Conservation (phyloP, 495 filamentous ascomycete genomes). For the Neurospora tetrasperma region DNA sequence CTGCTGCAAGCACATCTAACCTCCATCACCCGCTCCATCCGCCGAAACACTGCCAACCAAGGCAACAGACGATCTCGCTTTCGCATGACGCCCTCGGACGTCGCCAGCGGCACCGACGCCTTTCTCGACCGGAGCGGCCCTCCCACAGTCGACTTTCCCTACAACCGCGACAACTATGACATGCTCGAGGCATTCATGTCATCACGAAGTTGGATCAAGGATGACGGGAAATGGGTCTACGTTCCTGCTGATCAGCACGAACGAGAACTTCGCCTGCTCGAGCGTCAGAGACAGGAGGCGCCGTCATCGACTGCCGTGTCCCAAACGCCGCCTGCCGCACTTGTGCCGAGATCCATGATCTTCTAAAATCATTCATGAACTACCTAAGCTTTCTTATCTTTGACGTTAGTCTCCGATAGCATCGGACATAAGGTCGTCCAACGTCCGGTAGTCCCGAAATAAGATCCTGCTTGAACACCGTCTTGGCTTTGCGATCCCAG, state of each 20-base stretch:
- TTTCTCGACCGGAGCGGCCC: slow-evolving; percentile 40
- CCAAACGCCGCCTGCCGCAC: neutral
- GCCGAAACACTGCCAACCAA: slow-evolving; percentile 36
- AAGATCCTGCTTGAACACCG: neutral
- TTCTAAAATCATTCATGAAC: too few relatives aligned
- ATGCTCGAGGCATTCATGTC: slow-evolving; percentile 42
- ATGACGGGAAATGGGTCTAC: slow-evolving; percentile 32
- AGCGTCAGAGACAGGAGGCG: slow-evolving; percentile 9
- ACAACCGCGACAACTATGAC: slow-evolving; percentile 44
- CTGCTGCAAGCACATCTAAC: slow-evolving; percentile 42
- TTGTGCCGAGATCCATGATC: neutral
- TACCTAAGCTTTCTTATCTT: neutral
- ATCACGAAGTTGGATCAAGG: slow-evolving; percentile 33
- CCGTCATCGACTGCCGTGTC: neutral
- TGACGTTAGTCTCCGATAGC: neutral
- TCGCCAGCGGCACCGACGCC: slow-evolving; percentile 28
- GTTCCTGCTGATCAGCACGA: slow-evolving; percentile 34
- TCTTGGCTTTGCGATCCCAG: neutral
- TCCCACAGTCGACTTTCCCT: slow-evolving; percentile 39
- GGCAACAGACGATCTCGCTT: slow-evolving; percentile 38
- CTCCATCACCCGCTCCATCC: slow-evolving; percentile 39
- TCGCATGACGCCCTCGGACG: slow-evolving; percentile 36
- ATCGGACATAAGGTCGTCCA: neutral
- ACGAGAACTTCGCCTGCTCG: slow-evolving; percentile 16
- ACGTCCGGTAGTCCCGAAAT: neutral